Base-by-base conservation (phyloP, 208 protist species). In the Leishmania tarentolae region DNA sequence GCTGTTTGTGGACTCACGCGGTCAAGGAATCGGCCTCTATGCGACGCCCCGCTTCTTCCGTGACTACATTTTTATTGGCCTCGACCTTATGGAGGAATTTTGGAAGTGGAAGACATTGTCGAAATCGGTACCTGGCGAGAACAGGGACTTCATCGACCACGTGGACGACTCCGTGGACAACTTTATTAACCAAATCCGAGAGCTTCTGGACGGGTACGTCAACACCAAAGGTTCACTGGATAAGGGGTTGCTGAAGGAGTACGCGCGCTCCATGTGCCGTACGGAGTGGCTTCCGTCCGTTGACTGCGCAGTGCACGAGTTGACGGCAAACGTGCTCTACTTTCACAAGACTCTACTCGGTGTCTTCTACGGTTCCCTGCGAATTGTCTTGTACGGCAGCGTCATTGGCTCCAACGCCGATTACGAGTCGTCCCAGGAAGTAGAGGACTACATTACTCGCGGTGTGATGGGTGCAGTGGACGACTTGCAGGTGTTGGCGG, bases 301-400 rank as follows among this genome's bases (percentile, higher is more conserved):
- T 0, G 94, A 97, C 78, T 95, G 91, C 85, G 91, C 91, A 0
- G 90, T 88, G 50, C 94, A 97, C 84, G 91, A 96, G 80, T 94
- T 83, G 5, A 86, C 90, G 15, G 94, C 90, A 0, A 96, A 97
- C 75, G 59, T 93, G 46, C 83, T 97, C 19, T 95, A 96, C 83
- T 88, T 96, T 53, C 92, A 96, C 77, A 96, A 96, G 78, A 76
- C 90, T 61, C 83, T 97, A 37, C 86, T 97, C 40, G 87, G 83
- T n/a, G 89, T 79, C 19, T 97, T 94, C 81, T 97, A 87, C 83
- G 92, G 94, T 4, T 83, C 94, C 13, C 57, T 93, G 59, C 95
- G 95, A 73, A 82, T 95, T n/a, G 89, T 86, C 1, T 81, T 96
- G 28, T 89, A 93, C 69, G 93, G 91, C 42, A 82, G 85, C 73